phyloP scores from a whole-genome alignment of 2,329 filamentous ascomycete species.

The Ascochyta fabae region DNA sequence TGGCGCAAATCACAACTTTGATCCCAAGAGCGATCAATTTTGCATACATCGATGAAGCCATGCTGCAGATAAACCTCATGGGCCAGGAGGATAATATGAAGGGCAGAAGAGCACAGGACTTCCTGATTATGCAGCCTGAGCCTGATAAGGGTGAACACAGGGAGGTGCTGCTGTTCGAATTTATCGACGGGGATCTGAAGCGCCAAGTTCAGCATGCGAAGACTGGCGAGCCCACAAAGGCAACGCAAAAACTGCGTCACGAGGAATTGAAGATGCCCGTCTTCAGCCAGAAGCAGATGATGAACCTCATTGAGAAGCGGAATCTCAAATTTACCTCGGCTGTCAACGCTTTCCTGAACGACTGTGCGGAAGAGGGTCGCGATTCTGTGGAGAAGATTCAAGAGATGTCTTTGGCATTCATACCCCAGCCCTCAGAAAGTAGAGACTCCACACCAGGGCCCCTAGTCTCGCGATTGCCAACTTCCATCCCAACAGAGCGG shows the following conservation, averaged over 20 bases:
- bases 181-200: conserved; percentile 88
- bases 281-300: conserved; percentile 92
- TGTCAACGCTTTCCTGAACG: conserved; percentile 76
- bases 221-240: conserved; percentile 73
- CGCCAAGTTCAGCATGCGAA: conserved; percentile 74
- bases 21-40: conserved; percentile 82
- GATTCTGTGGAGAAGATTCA: conserved; percentile 73
- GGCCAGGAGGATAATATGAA: conserved; percentile 72
- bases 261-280: conserved; percentile 91
- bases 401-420: conserved; percentile 63
- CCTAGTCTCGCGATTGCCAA: conserved; percentile 61
- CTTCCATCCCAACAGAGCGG: conserved; percentile 78
- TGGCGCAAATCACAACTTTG: conserved; percentile 80
- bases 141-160: conserved; percentile 55
- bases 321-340: conserved; percentile 83
- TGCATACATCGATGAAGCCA: conserved; percentile 82
- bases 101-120: conserved; percentile 59
- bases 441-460: conserved; percentile 51
- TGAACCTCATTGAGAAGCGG: conserved; percentile 83
- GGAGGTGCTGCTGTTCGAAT: conserved; percentile 89
- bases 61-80: conserved; percentile 79
- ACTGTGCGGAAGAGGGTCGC: conserved; percentile 67
- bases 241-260: conserved; percentile 71
- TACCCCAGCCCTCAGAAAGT: conserved; percentile 66
- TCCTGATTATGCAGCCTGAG: conserved; percentile 44